phyloP scores from a whole-genome alignment of 2,329 filamentous ascomycete genomes.

The Diaporthe batatas region DNA sequence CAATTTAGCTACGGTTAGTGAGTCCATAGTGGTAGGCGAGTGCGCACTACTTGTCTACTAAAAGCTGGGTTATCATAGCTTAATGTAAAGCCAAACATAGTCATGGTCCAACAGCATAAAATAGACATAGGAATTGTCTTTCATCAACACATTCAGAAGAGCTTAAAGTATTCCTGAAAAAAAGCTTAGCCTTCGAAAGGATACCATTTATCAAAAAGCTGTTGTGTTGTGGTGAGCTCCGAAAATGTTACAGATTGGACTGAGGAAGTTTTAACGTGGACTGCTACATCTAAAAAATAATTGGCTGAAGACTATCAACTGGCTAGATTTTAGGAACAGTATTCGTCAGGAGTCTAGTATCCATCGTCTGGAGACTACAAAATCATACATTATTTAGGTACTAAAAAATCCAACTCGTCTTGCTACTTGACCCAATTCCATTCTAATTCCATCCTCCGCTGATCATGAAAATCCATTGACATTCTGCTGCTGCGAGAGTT shows the following conservation, averaged over 20 bases:
- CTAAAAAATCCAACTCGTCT: no score
- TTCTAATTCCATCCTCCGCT: neutral
- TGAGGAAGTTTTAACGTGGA: neutral
- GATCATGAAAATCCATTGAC: no score
- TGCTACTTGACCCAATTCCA: neutral
- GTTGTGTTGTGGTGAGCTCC: neutral
- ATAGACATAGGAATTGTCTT: no score
- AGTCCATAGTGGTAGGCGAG: neutral
- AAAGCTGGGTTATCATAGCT: neutral
- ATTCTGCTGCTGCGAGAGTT: no score
- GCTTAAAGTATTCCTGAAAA: neutral
- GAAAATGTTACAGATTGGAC: neutral
- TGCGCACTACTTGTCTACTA: neutral
- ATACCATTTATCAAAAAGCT: neutral
- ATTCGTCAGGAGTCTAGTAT: neutral
- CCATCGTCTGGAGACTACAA: neutral
- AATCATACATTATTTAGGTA: no score
- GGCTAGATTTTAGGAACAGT: neutral
- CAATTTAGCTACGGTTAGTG: neutral
- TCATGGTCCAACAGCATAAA: neutral
- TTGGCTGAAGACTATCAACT: neutral
- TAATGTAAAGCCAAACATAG: neutral
- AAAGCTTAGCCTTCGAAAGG: neutral
- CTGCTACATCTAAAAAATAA: neutral
- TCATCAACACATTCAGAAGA: neutral